Evolutionary conservation across 768 basidiomycete genomes (phyloP).

Genomic region (Calocybe cyanea): DNA sequence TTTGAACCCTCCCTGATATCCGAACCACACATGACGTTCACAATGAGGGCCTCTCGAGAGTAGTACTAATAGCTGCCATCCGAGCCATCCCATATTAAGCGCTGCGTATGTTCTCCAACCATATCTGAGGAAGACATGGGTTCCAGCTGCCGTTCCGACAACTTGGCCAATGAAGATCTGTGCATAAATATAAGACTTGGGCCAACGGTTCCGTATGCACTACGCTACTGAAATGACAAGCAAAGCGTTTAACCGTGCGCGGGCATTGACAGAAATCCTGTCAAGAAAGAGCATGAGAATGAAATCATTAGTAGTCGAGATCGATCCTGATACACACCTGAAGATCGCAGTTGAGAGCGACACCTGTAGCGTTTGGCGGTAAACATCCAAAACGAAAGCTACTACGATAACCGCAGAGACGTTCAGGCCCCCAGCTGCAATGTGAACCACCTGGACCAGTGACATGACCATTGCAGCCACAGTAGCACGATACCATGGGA

Average conservation of each 20-base stretch:
- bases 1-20: slow-evolving; percentile 55
- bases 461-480: slow-evolving; percentile 44
- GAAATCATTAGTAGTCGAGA: too few species aligned
- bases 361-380: slow-evolving; percentile 71
- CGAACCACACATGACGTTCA: slow-evolving; percentile 55
- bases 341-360: slow-evolving; percentile 57
- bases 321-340: slow-evolving; percentile 28
- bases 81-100: slow-evolving; percentile 56
- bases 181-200: too few species aligned
- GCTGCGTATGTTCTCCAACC: slow-evolving; percentile 73
- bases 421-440: slow-evolving; percentile 62
- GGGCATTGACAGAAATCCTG: slow-evolving; percentile 41
- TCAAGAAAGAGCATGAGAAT: neutral
- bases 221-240: slow-evolving; percentile 56
- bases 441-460: slow-evolving; percentile 55
- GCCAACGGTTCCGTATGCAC: neutral
- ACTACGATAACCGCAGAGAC: slow-evolving; percentile 66
- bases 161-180: slow-evolving; percentile 76
- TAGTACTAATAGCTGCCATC: slow-evolving; percentile 52
- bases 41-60: slow-evolving; percentile 68
- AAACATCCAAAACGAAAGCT: slow-evolving; percentile 66
- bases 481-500: slow-evolving; percentile 74
- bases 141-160: slow-evolving; percentile 74
- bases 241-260: slow-evolving; percentile 72
- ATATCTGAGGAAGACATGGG: slow-evolving; percentile 59